These are phyloP conservation scores for Pulveroboletus sp. DNA, from an alignment of 768 basidiomycete species.

Conservation along the genomic window DNA sequence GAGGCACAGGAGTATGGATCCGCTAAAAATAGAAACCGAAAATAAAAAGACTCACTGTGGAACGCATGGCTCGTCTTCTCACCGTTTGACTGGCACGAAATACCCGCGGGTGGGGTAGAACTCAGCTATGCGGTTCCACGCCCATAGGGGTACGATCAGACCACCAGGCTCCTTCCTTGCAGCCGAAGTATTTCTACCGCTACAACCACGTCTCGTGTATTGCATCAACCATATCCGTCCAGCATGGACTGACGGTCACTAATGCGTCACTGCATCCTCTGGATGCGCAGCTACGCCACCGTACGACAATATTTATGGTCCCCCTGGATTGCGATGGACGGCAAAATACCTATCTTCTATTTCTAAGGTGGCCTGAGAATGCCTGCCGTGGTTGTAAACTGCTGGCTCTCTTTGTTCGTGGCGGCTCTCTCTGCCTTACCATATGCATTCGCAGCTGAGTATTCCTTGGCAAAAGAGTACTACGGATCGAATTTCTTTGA, in stretches of 20 bases:
- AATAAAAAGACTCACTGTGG: no score
- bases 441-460: slow-evolving; percentile 32
- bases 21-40: no score
- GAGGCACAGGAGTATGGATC: no score
- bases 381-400: neutral
- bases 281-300: neutral
- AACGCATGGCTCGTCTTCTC: no score
- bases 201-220: neutral
- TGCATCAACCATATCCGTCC: neutral
- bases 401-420: slow-evolving; percentile 5
- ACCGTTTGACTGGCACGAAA: neutral
- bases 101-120: neutral
- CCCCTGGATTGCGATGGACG: neutral
- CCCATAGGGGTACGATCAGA: neutral
- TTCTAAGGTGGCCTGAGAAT: slow-evolving; percentile 4
- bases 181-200: no score
- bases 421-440: slow-evolving; percentile 9
- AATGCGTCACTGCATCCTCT: neutral
- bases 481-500: slow-evolving; percentile 62
- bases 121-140: neutral
- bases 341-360: neutral
- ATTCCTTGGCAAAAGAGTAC: slow-evolving; percentile 55
- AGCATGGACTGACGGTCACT: no score
- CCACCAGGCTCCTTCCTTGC: neutral
- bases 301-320: slow-evolving; percentile 1